A percentile compares a stretch with the other conserved stretches of the same genome.
These are phyloP conservation scores for Pneumocystis canis DNA, from an alignment of 1,139 yeast species.

Conservation along the genomic window DNA sequence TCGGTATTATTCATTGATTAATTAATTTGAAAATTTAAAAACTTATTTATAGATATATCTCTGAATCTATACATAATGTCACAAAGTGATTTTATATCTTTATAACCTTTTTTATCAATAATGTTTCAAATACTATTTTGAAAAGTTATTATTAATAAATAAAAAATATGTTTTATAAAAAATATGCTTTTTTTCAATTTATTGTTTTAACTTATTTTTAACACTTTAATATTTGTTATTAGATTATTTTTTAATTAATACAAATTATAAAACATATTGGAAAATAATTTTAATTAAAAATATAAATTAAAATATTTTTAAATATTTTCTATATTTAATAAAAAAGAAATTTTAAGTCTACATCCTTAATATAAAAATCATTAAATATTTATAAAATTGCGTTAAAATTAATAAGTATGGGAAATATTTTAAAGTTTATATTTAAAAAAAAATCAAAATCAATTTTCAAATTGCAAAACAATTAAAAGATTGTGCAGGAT, in stretches of 20 bases:
- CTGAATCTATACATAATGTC: neutral
- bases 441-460: too few relatives aligned
- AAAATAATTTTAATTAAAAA: neutral
- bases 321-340: neutral
- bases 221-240: too few relatives aligned
- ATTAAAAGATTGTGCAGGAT: too few relatives aligned
- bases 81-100: neutral
- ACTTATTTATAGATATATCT: neutral
- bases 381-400: too few relatives aligned
- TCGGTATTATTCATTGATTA: constrained; percentile 34
- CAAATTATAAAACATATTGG: neutral
- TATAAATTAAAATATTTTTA: neutral
- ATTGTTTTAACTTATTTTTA: neutral
- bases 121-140: neutral
- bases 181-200: neutral
- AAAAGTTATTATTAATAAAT: neutral
- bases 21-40: neutral
- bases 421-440: neutral
- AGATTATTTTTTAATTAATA: neutral
- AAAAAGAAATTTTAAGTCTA: neutral
- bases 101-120: neutral
- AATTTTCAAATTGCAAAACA: too few relatives aligned
- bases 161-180: neutral
- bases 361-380: too few relatives aligned
- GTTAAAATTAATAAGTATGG: neutral